These are phyloP conservation scores for Cyberlindnera amylophila DNA, from an alignment of 805 yeast genomes.

Conservation along the genomic window DNA sequence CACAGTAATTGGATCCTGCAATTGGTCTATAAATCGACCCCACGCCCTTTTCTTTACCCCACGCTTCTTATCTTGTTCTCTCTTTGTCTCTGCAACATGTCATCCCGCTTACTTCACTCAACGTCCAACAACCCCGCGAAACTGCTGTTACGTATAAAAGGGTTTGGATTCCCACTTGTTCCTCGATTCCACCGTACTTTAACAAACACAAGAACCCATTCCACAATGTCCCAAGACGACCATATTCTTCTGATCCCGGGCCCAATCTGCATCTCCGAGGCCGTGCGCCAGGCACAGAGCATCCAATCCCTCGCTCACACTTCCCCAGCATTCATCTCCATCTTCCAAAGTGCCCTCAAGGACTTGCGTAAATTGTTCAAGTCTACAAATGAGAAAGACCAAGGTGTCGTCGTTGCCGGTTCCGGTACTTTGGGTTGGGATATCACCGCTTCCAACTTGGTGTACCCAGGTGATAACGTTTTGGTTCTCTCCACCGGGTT, in stretches of 20 bases:
- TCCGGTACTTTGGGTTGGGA: constrained; percentile 98
- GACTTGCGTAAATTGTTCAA: constrained; percentile 73
- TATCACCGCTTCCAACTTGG: constrained; percentile 72
- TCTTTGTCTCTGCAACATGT: no score
- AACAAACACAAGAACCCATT: background rate
- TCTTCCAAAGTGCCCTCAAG: constrained; percentile 65
- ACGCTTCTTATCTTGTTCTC: no score
- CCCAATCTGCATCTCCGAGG: constrained; percentile 79
- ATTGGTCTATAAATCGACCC: no score
- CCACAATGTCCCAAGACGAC: constrained; percentile 11
- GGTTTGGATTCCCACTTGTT: constrained; percentile 1
- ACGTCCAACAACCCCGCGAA: constrained; percentile 7
- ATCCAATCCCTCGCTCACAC: constrained; percentile 89
- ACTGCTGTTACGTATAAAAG: constrained; percentile 3
- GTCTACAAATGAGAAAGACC: constrained; percentile 61
- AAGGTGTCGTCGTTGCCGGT: constrained; percentile 80
- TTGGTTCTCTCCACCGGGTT: constrained; percentile 87
- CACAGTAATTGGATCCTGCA: no score
- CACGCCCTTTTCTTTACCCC: no score
- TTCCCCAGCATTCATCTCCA: constrained; percentile 72
- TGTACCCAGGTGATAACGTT: constrained; percentile 63
- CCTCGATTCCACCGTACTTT: background rate
- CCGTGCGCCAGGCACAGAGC: constrained; percentile 74
- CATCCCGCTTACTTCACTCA: no score
- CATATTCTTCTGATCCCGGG: constrained; percentile 68